Evolutionary conservation across 768 basidiomycete genomes (phyloP).

Genomic region (Auriculariales sp.): DNA sequence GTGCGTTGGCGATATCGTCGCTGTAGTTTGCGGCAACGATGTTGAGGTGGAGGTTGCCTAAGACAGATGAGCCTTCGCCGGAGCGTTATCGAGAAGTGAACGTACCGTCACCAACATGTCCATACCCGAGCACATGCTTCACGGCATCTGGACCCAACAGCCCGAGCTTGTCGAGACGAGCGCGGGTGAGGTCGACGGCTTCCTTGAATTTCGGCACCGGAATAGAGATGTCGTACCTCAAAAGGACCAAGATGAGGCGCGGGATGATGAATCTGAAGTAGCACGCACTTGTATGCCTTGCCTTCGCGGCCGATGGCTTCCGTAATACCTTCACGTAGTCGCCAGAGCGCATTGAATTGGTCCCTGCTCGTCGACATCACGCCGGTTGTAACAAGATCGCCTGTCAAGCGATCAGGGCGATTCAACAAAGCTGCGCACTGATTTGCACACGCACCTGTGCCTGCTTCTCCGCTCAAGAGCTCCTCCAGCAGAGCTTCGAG

Average conservation of each 20-base stretch:
- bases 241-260: no score
- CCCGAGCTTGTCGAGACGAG: constrained; percentile 37
- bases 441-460: not conserved
- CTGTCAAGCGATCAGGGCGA: constrained; percentile 61
- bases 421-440: not conserved
- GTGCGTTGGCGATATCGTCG: constrained; percentile 66
- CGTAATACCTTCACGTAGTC: constrained; percentile 78
- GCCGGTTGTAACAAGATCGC: constrained; percentile 76
- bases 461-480: no score
- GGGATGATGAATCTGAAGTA: no score
- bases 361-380: constrained; percentile 82
- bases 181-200: constrained; percentile 69
- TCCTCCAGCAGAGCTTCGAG: not conserved
- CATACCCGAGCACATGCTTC: constrained; percentile 80
- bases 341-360: constrained; percentile 85
- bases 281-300: constrained; percentile 90
- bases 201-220: constrained; percentile 77
- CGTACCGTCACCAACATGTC: constrained; percentile 92
- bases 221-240: constrained; percentile 90
- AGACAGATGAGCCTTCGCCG: not conserved
- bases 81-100: constrained; percentile 3
- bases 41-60: constrained; percentile 91
- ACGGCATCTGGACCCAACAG: constrained; percentile 56
- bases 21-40: constrained; percentile 72
- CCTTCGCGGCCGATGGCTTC: constrained; percentile 91